Percentiles rank a stretch among this genome's conserved stretches.
phyloP scores from a whole-genome alignment of 1,139 yeast genomes.

The Taiozyma sp. region DNA sequence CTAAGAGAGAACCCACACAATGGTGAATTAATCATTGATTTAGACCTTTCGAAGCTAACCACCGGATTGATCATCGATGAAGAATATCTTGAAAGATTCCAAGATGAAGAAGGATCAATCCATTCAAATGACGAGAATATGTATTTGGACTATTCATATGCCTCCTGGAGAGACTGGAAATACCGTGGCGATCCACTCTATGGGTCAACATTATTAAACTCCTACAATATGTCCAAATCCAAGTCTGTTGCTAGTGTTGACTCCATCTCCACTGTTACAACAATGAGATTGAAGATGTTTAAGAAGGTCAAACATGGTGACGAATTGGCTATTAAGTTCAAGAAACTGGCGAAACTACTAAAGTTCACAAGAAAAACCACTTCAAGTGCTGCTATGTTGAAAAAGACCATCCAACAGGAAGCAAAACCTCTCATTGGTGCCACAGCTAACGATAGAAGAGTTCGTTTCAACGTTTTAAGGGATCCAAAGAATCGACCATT shows the following conservation, averaged over 20 bases:
- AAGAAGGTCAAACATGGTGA: constrained; percentile 1
- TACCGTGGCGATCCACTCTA: constrained; percentile 67
- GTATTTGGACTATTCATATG: constrained; percentile 33
- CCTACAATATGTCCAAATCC: constrained; percentile 25
- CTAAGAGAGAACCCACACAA: constrained; percentile 50
- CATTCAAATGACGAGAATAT: constrained; percentile 12
- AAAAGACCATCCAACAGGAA: constrained; percentile 5
- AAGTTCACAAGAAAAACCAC: constrained; percentile 1
- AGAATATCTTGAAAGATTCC: constrained; percentile 13
- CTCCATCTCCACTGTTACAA: constrained; percentile 9
- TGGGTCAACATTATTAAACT: constrained; percentile 31
- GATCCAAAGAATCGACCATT: constrained; percentile 27
- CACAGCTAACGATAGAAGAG: neutral
- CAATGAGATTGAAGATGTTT: constrained; percentile 7
- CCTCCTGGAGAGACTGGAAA: constrained; percentile 93
- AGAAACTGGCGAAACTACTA: constrained; percentile 2
- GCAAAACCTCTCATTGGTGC: neutral
- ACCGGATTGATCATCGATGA: constrained; percentile 38
- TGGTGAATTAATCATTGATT: constrained; percentile 47
- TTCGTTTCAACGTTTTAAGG: constrained; percentile 3
- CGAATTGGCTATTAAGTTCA: constrained; percentile 4
- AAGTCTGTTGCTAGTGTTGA: constrained; percentile 20
- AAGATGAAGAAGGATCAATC: constrained; percentile 3
- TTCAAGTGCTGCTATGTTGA: constrained; percentile 2
- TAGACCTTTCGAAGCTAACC: constrained; percentile 54